phyloP scores from a whole-genome alignment of 2,329 filamentous ascomycete genomes.

The Fusarium decemcellulare region DNA sequence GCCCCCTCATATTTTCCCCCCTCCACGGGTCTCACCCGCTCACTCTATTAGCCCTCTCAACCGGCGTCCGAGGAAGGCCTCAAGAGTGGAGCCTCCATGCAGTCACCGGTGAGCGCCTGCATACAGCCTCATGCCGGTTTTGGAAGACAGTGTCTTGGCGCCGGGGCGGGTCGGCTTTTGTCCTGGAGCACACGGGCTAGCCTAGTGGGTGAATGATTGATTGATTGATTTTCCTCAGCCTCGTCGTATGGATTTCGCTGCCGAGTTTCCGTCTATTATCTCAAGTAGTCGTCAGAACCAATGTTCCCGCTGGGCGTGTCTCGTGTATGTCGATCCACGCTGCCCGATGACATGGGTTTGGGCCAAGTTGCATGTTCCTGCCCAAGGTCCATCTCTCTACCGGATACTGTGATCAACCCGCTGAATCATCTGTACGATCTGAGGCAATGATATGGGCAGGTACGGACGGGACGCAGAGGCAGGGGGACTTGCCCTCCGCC shows the following conservation, averaged over 20 bases:
- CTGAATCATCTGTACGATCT: background rate
- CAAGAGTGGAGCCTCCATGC: conserved; percentile 31
- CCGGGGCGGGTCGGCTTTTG: background rate
- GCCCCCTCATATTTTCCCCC: too few relatives aligned
- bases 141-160: conserved; percentile 8
- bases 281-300: background rate
- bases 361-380: background rate
- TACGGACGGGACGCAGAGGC: too few relatives aligned
- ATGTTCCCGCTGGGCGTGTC: background rate
- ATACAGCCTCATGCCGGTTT: conserved; percentile 33
- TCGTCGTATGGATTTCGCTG: background rate
- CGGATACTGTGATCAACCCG: background rate
- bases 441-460: background rate
- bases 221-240: conserved; percentile 2
- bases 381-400: background rate
- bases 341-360: background rate
- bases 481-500: background rate
- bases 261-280: background rate
- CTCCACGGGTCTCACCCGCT: background rate
- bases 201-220: background rate
- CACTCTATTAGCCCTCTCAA: conserved; percentile 2
- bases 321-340: background rate
- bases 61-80: conserved; percentile 38
- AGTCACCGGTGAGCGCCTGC: conserved; percentile 34
- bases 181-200: background rate